A percentile compares a stretch with the other conserved stretches of the same genome.
phyloP scores from a whole-genome alignment of 1,139 yeast genomes.

The Geotrichum phurueaensis region DNA sequence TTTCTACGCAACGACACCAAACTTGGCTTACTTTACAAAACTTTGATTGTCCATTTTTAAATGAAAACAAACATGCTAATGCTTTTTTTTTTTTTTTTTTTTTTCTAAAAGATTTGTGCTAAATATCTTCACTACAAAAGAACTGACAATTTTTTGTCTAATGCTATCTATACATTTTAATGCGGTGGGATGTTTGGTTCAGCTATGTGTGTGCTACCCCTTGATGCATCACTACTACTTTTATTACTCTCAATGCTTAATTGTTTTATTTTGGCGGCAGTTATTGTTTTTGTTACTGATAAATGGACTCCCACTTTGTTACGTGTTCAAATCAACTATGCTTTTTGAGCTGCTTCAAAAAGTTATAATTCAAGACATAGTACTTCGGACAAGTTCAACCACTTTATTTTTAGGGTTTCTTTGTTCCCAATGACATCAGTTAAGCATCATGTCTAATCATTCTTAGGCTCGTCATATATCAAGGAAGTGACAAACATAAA shows the following conservation, averaged over 20 bases:
- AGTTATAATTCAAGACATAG: background rate
- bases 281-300: background rate
- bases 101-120: background rate
- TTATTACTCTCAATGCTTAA: background rate
- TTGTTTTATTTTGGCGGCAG: background rate
- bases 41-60: background rate
- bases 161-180: background rate
- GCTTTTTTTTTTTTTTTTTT: too few species aligned
- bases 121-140: background rate
- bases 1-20: background rate
- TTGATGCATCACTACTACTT: background rate
- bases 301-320: background rate
- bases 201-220: background rate
- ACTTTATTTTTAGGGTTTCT: too few species aligned
- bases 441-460: background rate
- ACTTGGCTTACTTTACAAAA: background rate
- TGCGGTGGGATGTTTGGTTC: background rate
- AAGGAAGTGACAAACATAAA: background rate
- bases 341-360: background rate
- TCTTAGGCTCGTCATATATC: too few species aligned
- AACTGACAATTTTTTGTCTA: background rate
- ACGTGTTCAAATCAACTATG: background rate
- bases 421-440: background rate
- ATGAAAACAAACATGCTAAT: too few species aligned
- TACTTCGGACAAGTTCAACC: background rate